Evolutionary conservation across 1,284 basidiomycete genomes (phyloP), one percentile per base, ranked within the genome.

Genomic region (Malassezia cuniculi): DNA sequence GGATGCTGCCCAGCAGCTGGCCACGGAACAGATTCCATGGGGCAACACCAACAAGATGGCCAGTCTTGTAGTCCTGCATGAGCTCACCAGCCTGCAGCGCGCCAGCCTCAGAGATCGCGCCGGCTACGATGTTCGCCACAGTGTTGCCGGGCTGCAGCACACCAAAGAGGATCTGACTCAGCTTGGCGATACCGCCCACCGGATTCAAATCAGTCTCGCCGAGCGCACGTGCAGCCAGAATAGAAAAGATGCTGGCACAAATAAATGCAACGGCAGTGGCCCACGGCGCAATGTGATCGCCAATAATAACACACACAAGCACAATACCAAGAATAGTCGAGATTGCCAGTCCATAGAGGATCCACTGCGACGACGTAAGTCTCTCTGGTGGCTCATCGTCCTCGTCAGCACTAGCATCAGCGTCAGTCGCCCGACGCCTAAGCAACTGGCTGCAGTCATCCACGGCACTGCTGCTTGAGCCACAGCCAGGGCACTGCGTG

Each of bases 1-100:
- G 39, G 25, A 84, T 85, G 5, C 84, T 47, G 14, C 50, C 48
- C 19, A 65, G 44, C 27, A 69, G 51, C 52, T 69, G 68, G 3
- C 67, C 69, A 12, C 64, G 54, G 46, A 69, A 70, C 41, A 68
- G 68, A 18, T 60, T 56, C 16, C 58, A 50, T 12, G 68, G 68
- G 12, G 59, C 57, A 9, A 65, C 62, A 11, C 58, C 86, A 47
- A 77, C 77, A 36, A 89, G 75, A 15, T 94, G 73, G 0, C 90
- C 90, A 1, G 89, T 94, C 71, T 95, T 95, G 52, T 94, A 73
- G 68, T 95, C 90, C 71, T 95, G 89, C 87, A 95, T 94, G 14
- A 95, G 76, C 67, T 95, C 89, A 12, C 89, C 90, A 6, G 89
- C 86, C 78, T 93, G 86, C 70, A 84, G 83, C 17, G 89, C 89